Base-by-base conservation (phyloP, 441 rosid species). In the Gossypium davidsonii region DNA sequence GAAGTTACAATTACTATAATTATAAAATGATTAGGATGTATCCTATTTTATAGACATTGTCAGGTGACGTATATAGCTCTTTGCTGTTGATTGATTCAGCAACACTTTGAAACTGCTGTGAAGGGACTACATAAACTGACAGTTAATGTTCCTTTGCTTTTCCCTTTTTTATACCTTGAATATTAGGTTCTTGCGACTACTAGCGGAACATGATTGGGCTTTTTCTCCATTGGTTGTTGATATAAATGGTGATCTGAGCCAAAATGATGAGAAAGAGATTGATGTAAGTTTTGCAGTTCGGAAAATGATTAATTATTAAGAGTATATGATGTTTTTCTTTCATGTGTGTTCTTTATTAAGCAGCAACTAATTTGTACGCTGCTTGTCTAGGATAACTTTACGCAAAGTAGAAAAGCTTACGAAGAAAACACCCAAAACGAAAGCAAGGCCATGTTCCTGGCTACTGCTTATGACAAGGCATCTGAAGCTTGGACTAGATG, bases 401-500 rank as follows among this genome's bases (percentile, higher is more conserved):
- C 82, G 82, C 75, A 67, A 73, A 92, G 84, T 79, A 89, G 98
- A 87, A 89, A 89, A 77, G 82, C 65, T n/a, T 75, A 74, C 28
- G 92, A 85, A 70, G 82, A 80, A 67, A 85, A 83, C 78, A 46
- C 46, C 26, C 86, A 85, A 82, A 83, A 80, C 69, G 74, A 80
- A 77, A 82, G 83, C 73, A 82, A 92, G 28, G 85, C 90, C 62
- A 90, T 92, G 98, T 94, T 92, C 86, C 72, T 92, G 75, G 94
- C 96, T 42, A 91, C 97, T 48, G 83, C 94, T 67, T 92, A 92
- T 79, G 99, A 94, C 80, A 91, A 82, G 85, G 88, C 89, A 83
- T 94, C 98, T 48, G 99, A 91, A 73, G 94, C 94, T 62, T 94
- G 99, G 99, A 94, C 99, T 18, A 21, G 81, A 68, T 73, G 59